Percentiles rank a stretch among this genome's conserved stretches.
These are phyloP conservation scores for Puccinia hordei DNA, from an alignment of 1,284 basidiomycete genomes.

Conservation along the genomic window DNA sequence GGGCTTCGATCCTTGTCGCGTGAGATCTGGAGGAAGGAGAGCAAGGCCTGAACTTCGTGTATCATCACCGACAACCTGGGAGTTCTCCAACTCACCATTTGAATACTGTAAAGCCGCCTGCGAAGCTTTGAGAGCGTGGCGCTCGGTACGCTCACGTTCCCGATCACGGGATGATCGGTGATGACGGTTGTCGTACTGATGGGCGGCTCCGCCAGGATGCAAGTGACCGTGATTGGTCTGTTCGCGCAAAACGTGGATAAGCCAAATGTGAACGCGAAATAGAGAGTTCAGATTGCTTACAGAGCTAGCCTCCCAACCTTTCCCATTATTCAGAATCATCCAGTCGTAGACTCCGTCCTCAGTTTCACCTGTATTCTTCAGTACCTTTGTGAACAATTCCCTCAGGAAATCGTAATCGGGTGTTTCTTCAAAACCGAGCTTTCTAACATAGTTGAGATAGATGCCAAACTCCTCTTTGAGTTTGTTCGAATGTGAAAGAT, in stretches of 20 bases:
- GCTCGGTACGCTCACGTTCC: conserved; percentile 61
- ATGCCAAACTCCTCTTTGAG: conserved; percentile 80
- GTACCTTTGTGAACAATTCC: conserved; percentile 84
- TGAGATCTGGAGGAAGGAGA: conserved; percentile 12
- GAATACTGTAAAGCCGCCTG: conserved; percentile 54
- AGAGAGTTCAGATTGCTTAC: conserved; percentile 65
- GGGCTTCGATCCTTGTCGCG: conserved; percentile 35
- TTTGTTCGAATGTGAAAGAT: neutral
- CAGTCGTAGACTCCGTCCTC: conserved; percentile 90
- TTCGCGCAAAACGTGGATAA: too few relatives aligned
- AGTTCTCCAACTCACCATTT: conserved; percentile 23
- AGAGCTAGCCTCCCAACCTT: conserved; percentile 87
- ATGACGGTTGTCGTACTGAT: conserved; percentile 56
- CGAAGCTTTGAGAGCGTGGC: conserved; percentile 60
- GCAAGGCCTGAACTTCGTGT: conserved; percentile 14
- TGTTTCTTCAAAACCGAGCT: conserved; percentile 70
- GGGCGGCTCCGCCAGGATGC: conserved; percentile 13
- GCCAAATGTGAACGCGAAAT: neutral
- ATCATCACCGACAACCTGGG: neutral
- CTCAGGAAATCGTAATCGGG: conserved; percentile 94
- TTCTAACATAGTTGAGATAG: conserved; percentile 59
- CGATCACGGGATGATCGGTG: conserved; percentile 59
- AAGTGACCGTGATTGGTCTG: conserved; percentile 39
- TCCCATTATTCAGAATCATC: conserved; percentile 84
- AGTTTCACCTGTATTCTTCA: conserved; percentile 81